A percentile compares a stretch with the other conserved stretches of the same genome.
phyloP scores from a whole-genome alignment of 2,329 filamentous ascomycete genomes.

The Trichoderma koningii region DNA sequence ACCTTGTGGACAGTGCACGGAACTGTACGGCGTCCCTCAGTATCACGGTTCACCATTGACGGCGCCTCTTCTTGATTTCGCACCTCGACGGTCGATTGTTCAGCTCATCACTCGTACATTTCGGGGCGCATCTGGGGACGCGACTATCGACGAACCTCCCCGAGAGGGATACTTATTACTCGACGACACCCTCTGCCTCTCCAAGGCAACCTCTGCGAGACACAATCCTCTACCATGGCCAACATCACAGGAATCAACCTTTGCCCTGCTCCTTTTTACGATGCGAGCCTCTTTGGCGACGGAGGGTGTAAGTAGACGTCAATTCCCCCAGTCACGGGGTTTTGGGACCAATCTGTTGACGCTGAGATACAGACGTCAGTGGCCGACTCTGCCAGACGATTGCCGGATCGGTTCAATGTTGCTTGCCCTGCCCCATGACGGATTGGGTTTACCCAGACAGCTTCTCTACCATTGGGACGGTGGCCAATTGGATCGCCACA shows the following conservation, averaged over 20 bases:
- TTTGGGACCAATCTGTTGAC: conserved; percentile 18
- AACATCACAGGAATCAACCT: conserved; percentile 45
- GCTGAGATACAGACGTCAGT: conserved; percentile 52
- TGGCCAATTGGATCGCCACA: conserved; percentile 83
- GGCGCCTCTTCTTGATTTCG: conserved; percentile 12
- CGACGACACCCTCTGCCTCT: not conserved
- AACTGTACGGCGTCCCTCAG: not conserved
- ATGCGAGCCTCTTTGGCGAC: conserved; percentile 60
- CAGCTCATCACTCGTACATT: not conserved
- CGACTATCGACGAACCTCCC: not conserved
- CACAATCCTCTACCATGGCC: conserved; percentile 33
- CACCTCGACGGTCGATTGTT: not conserved
- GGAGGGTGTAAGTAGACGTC: conserved; percentile 63
- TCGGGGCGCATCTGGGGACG: not conserved
- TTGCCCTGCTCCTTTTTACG: conserved; percentile 71
- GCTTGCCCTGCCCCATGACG: conserved; percentile 84
- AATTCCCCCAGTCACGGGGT: not conserved
- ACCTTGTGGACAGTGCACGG: conserved; percentile 11
- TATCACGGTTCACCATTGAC: conserved; percentile 2
- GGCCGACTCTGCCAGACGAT: conserved; percentile 57
- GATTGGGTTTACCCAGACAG: conserved; percentile 70
- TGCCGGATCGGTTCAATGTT: conserved; percentile 64
- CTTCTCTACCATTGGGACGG: conserved; percentile 60
- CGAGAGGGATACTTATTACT: not conserved
- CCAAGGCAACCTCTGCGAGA: not conserved